Evolutionary conservation across 202 grass and related monocot species (phyloP).

Genomic region (Eragrostis tef): DNA sequence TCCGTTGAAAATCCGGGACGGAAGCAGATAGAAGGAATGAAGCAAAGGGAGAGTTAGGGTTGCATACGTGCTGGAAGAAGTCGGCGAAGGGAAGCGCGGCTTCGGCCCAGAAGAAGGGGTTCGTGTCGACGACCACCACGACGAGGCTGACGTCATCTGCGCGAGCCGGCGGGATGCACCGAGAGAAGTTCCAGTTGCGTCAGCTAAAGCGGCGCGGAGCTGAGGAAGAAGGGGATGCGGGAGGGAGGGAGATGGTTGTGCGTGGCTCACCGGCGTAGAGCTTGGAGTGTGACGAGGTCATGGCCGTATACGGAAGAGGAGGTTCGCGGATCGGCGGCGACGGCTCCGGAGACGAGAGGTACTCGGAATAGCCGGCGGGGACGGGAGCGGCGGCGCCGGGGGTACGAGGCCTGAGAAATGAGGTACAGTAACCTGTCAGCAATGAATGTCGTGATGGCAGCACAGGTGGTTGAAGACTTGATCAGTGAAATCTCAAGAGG

Average conservation of each 20-base stretch:
- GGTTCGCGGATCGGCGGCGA: too few species aligned
- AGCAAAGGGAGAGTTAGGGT: constrained; percentile 37
- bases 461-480: background rate
- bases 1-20: background rate
- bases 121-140: constrained; percentile 78
- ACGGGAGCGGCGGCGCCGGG: too few species aligned
- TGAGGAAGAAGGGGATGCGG: background rate
- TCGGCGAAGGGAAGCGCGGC: constrained; percentile 71
- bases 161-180: background rate
- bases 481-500: constrained; percentile 13
- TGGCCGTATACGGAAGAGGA: too few species aligned
- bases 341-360: too few species aligned
- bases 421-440: constrained; percentile 35
- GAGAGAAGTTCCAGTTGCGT: background rate
- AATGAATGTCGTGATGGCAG: constrained; percentile 14
- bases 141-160: constrained; percentile 89
- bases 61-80: constrained; percentile 71
- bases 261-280: constrained; percentile 63
- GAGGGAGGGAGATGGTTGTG: background rate
- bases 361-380: too few species aligned
- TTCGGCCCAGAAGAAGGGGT: constrained; percentile 89
- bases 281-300: constrained; percentile 68
- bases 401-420: constrained; percentile 79
- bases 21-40: background rate
- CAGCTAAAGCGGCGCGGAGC: background rate